A percentile compares a stretch with the other conserved stretches of the same genome.
These are phyloP conservation scores for Plasmodium vivax DNA, from an alignment of 169 alveolate species.

Conservation along the genomic window DNA sequence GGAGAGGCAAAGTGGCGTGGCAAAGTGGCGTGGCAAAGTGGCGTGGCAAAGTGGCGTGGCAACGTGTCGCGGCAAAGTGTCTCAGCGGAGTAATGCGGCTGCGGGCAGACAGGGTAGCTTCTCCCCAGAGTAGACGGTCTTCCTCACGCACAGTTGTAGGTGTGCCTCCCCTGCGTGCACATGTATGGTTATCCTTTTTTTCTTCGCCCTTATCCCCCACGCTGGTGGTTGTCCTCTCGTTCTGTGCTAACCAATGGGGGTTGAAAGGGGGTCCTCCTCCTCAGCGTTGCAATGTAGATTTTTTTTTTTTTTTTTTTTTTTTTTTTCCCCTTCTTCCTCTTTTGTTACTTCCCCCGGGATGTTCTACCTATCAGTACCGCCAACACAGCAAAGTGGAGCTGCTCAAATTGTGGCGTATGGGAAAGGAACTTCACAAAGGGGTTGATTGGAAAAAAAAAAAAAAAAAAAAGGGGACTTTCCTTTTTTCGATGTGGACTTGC, in stretches of 20 bases:
- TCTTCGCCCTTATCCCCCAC: background rate
- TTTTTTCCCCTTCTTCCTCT: background rate
- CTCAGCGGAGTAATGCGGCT: too few species aligned
- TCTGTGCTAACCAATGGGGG: background rate
- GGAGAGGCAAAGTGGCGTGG: background rate
- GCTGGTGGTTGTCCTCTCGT: background rate
- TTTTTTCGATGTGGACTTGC: background rate
- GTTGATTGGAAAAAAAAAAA: background rate
- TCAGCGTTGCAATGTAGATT: background rate
- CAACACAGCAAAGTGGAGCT: background rate
- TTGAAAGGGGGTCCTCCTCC: too few species aligned
- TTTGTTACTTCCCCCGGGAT: background rate
- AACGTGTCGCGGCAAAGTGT: too few species aligned
- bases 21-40: too few species aligned
- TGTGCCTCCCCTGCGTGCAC: background rate
- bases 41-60: too few species aligned
- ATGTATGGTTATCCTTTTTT: background rate
- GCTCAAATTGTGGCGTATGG: background rate
- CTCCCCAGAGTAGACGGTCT: background rate
- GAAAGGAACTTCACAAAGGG: background rate
- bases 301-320: background rate
- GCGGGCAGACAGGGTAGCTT: background rate
- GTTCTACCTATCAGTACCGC: background rate
- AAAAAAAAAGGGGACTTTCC: background rate
- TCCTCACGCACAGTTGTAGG: background rate